Evolutionary conservation across 2,329 filamentous ascomycete species (phyloP), one percentile per base, ranked within the genome.

Genomic region (Alternaria arborescens): DNA sequence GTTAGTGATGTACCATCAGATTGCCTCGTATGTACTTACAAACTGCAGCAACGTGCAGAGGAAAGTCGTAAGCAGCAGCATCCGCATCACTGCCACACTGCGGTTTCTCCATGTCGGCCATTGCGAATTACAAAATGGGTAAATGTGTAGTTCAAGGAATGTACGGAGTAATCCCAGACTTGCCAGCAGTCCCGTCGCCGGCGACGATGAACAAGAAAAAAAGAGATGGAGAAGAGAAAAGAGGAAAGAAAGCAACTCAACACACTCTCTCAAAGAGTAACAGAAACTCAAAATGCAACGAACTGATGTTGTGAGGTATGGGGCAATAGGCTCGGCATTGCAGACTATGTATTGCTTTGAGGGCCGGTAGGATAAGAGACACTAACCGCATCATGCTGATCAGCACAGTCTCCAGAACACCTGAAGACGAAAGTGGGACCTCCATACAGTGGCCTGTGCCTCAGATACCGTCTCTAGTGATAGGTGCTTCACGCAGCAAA

Each of bases 11-110:
- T 10, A 42, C n/a, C 18, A 8, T 16, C 14, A 30, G 10, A 18
- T 22, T 5, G 5, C 6, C 3, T n/a, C 28, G 32, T 8, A 2
- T 40, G 14, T 11, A 74, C 77, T 70, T 71, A 79, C 77, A 79
- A 41, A 80, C 71, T 53, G 77, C 78, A 58, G 70, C 73, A 44
- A 79, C 72, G 61, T 80, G 77, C 36, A 80, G 66, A 28, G 76
- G 74, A 42, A 79, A 72, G 51, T 79, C 75, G 44, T 78, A 79
- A 1, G 41, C 67, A n/a, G 68, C 73, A 40, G 47, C 65, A 55
- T 72, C 68, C 10, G 54, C 64, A 20, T 72, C 71, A 54, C 73
- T 76, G 16, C 75, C 76, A 59, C 77, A 79, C 22, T 55, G 32
- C 18, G 77, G 77, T 65, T 78, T 78, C 56, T 72, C 71, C 65